Conservation (phyloP, 148 eudicot genomes). For the Chenopodium quinoa region DNA sequence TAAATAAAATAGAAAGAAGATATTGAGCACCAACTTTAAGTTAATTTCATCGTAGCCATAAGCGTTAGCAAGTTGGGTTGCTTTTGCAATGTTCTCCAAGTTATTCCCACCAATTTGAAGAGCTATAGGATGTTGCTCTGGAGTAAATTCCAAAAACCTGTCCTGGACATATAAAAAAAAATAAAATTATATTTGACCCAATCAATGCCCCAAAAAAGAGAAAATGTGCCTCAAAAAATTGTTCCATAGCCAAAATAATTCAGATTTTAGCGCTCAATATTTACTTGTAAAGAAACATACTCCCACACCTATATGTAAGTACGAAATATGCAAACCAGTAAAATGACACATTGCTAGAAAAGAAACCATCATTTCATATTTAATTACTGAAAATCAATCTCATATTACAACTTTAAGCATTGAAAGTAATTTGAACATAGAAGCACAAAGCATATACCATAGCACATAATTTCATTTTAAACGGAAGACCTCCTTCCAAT, state of each 20-base stretch:
- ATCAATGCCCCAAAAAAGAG: neutral
- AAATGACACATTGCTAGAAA: neutral
- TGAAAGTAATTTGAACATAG: no score
- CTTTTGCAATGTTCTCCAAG: conserved; percentile 86
- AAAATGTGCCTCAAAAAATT: neutral
- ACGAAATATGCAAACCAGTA: neutral
- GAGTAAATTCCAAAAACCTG: conserved; percentile 72
- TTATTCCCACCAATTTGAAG: conserved; percentile 96
- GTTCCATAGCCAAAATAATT: neutral
- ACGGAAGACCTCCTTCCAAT: no score
- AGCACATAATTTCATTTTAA: neutral
- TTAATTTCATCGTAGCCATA: conserved; percentile 96
- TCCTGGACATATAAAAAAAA: conserved; percentile 53
- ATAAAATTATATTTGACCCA: neutral
- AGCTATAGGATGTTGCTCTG: conserved; percentile 94
- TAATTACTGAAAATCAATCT: neutral
- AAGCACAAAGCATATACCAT: neutral
- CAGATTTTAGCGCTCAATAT: neutral
- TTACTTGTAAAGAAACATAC: neutral
- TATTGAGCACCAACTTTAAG: conserved; percentile 57
- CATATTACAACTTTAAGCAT: neutral
- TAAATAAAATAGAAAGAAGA: neutral
- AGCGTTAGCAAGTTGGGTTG: conserved; percentile 68
- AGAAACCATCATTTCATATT: neutral
- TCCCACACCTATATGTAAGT: neutral